These are phyloP conservation scores for Emmonsiellopsis sp. DNA, from an alignment of 2,329 filamentous ascomycete genomes.

Conservation along the genomic window DNA sequence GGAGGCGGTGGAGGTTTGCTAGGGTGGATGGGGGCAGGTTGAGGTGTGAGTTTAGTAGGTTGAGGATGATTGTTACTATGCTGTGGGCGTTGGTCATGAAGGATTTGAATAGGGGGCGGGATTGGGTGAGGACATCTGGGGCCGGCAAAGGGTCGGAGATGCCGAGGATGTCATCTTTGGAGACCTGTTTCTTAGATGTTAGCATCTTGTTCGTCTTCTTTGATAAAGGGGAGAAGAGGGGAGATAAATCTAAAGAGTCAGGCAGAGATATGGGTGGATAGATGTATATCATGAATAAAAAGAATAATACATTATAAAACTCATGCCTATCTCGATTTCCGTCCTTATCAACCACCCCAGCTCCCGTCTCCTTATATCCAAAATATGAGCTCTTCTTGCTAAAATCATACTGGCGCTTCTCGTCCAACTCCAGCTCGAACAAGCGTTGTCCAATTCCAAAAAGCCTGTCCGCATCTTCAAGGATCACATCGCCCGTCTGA, in stretches of 20 bases:
- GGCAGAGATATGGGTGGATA: too few species aligned
- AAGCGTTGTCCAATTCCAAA: slow-evolving; percentile 39
- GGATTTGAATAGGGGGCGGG: slow-evolving; percentile 28
- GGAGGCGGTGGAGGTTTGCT: slow-evolving; percentile 37
- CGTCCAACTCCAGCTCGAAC: slow-evolving; percentile 41
- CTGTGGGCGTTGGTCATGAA: slow-evolving; percentile 40
- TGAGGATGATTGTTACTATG: slow-evolving; percentile 38
- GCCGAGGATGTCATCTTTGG: slow-evolving; percentile 45
- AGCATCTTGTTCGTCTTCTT: not conserved
- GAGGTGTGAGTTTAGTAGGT: slow-evolving; percentile 37
- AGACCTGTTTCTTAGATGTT: slow-evolving; percentile 25
- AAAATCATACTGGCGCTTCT: slow-evolving; percentile 49
- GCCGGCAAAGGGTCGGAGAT: slow-evolving; percentile 31
- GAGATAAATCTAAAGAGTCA: too few species aligned
- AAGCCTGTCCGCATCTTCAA: slow-evolving; percentile 36
- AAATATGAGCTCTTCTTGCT: slow-evolving; percentile 43
- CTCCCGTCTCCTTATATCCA: slow-evolving; percentile 45
- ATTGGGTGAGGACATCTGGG: slow-evolving; percentile 32
- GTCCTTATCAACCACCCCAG: slow-evolving; percentile 36
- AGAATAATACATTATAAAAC: slow-evolving; percentile 42
- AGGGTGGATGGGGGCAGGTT: slow-evolving; percentile 35
- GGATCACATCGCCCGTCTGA: slow-evolving; percentile 30
- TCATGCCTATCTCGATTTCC: slow-evolving; percentile 46
- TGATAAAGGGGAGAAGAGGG: not conserved
- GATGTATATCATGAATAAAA: not conserved